Percentiles rank a stretch among this genome's conserved stretches.
Evolutionary conservation across 495 filamentous ascomycete species (phyloP).

Genomic region (Clavariopsis aquatica): DNA sequence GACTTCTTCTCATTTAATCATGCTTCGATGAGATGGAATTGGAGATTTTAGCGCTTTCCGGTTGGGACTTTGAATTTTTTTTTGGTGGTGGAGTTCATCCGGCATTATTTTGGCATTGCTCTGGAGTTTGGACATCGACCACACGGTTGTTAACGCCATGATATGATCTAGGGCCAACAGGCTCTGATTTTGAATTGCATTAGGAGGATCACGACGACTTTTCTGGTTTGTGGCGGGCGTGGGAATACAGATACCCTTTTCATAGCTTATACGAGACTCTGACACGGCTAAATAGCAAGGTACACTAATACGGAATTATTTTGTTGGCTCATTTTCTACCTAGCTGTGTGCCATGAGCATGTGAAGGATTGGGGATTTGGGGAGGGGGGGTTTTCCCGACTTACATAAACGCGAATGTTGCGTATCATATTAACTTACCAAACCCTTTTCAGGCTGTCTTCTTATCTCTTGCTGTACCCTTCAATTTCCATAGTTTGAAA

Average conservation of each 20-base stretch:
- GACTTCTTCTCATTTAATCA: not conserved
- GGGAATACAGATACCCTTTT: not conserved
- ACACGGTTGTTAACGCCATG: not conserved
- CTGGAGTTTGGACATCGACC: not conserved
- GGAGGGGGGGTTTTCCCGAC: too few species aligned
- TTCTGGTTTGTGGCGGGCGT: not conserved
- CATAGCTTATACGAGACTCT: not conserved
- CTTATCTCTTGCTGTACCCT: constrained; percentile 17
- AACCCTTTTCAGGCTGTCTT: too few species aligned
- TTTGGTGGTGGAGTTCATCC: too few species aligned
- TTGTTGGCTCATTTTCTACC: too few species aligned
- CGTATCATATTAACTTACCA: too few species aligned
- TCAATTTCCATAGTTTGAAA: constrained; percentile 32
- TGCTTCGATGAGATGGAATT: too few species aligned
- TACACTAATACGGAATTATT: too few species aligned
- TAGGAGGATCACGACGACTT: not conserved
- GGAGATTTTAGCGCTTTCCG: too few species aligned
- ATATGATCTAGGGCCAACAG: not conserved
- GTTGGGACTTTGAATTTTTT: too few species aligned
- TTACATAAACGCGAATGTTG: too few species aligned
- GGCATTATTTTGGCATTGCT: not conserved
- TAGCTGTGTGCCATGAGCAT: too few species aligned
- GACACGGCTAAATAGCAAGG: not conserved
- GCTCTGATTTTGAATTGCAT: not conserved
- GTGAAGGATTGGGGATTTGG: too few species aligned